phyloP scores from a whole-genome alignment of 129 eudicot genomes.

The Pittosporum tobira region DNA sequence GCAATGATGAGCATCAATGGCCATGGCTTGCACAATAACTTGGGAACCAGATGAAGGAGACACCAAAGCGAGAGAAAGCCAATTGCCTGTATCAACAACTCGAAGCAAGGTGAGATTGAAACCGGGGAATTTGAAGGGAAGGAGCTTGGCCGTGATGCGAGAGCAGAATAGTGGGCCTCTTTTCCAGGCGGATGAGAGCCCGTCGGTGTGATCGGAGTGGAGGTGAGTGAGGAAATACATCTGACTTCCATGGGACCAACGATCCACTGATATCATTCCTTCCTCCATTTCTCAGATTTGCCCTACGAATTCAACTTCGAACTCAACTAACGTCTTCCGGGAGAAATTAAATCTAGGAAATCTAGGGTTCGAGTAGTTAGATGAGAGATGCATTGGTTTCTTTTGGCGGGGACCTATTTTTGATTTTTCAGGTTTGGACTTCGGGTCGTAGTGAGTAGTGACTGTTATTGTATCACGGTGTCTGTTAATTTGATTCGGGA shows the following conservation, averaged over 20 bases:
- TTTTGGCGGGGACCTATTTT: neutral
- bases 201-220: conserved; percentile 87
- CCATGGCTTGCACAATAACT: too few species aligned
- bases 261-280: conserved; percentile 80
- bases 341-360: neutral
- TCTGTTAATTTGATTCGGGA: too few species aligned
- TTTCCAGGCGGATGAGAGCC: conserved; percentile 64
- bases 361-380: neutral
- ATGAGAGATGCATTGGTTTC: neutral
- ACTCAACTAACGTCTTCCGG: neutral
- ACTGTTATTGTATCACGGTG: too few species aligned
- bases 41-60: conserved; percentile 30
- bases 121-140: conserved; percentile 67
- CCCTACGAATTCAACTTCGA: neutral
- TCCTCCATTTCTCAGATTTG: conserved; percentile 37
- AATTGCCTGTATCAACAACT: conserved; percentile 40
- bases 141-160: conserved; percentile 60
- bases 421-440: neutral
- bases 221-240: conserved; percentile 77
- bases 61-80: conserved; percentile 45
- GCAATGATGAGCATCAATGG: too few species aligned
- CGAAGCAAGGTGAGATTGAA: conserved; percentile 61
- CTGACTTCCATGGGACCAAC: conserved; percentile 71
- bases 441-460: too few species aligned
- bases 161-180: conserved; percentile 69